Evolutionary conservation across 73 alveolate genomes (phyloP).

Genomic region (Paramecium primaurelia): DNA sequence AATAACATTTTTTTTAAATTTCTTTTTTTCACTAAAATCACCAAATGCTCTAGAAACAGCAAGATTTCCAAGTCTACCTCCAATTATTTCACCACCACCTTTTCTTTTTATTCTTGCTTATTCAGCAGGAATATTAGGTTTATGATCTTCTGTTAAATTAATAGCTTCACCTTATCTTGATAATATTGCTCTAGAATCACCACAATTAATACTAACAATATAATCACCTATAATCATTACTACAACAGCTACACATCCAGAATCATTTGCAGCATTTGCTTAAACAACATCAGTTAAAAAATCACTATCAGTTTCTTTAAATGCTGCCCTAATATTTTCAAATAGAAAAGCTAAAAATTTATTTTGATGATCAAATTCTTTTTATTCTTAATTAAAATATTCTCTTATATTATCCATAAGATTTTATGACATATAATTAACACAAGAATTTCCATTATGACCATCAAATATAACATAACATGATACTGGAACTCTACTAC

Average conservation of each 20-base stretch:
- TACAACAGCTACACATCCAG: conserved; percentile 79
- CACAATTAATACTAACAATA: conserved; percentile 88
- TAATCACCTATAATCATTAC: conserved; percentile 70
- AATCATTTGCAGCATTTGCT: neutral
- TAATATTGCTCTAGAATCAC: conserved; percentile 91
- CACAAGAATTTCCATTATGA: conserved; percentile 78
- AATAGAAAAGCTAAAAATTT: neutral
- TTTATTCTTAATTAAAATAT: neutral
- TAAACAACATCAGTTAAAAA: conserved; percentile 27
- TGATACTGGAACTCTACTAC: conserved; percentile 64
- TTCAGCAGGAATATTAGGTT: conserved; percentile 79
- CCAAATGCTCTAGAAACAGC: conserved; percentile 95
- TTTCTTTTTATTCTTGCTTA: conserved; percentile 79
- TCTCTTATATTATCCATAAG: conserved; percentile 64
- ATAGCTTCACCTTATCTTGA: conserved; percentile 69
- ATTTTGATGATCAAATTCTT: neutral
- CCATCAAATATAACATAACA: conserved; percentile 82
- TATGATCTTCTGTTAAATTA: conserved; percentile 77
- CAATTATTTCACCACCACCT: conserved; percentile 82
- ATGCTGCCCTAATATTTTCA: conserved; percentile 7
- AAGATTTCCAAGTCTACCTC: conserved; percentile 84
- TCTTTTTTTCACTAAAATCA: conserved; percentile 81
- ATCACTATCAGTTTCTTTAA: conserved; percentile 34
- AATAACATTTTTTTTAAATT: conserved; percentile 66
- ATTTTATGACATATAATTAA: conserved; percentile 63